Evolutionary conservation across 305 asterid genomes (phyloP), one percentile per base, ranked within the genome.

Genomic region (Andrographis paniculata): DNA sequence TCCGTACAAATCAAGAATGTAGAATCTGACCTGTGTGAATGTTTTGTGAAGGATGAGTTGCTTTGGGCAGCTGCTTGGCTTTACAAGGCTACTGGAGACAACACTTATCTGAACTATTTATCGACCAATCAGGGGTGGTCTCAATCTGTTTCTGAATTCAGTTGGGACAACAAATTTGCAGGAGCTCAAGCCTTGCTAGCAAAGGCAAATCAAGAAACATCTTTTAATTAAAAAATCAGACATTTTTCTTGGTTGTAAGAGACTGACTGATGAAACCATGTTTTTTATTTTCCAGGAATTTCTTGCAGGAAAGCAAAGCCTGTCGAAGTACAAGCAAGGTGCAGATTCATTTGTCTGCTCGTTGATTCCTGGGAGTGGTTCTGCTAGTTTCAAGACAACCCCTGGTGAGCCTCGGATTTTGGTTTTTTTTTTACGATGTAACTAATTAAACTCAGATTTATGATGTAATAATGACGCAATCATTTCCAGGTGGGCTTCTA

Each of bases 41-140:
- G 2, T 10, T 27, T 27, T 6, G 33, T 27, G 33, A 9, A 89
- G 98, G 98, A 89, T 41, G 98, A 89, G 69, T 75, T 89, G 14
- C 38, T 85, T 45, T 89, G 96, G 97, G 95, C 80, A 52, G 97
- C 97, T 20, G 71, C 97, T 8, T 89, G 97, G 97, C 76, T 89
- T 42, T 87, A 82, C 14, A 64, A 61, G 66, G 98, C 98, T 31
- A 66, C 96, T 1, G 30, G 55, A 36, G 41, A 79, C 38, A 15
- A 63, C 23, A 61, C 82, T 4, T 87, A 83, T 59, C 65, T 80
- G 20, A 50, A 71, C 24, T 87, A 74, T 44, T 62, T 59, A 6
- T 19, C 63, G 17, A 60, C 28, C 56, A 76, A 80, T 40, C 42
- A 64, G 33, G 87, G 53, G 0, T 83, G 87, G 85, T 74, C 87